Percentiles rank a stretch among this genome's conserved stretches.
Evolutionary conservation across 768 basidiomycete species (phyloP).

Genomic region (Hygrocybe punicea): DNA sequence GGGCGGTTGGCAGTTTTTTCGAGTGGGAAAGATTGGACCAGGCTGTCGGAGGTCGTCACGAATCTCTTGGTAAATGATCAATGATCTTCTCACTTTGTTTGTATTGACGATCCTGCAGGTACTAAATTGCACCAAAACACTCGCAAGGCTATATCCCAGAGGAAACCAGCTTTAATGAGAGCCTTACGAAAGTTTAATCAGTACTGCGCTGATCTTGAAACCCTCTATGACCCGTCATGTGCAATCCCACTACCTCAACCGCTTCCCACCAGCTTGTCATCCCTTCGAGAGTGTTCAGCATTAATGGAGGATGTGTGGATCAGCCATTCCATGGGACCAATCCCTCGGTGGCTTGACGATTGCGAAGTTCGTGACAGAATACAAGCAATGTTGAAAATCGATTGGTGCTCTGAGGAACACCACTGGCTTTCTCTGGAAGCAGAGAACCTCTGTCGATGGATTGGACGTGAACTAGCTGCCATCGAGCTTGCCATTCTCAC

Average conservation of each 20-base stretch:
- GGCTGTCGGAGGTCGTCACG: conserved; percentile 28
- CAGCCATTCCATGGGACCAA: conserved; percentile 2
- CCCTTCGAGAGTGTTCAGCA: conserved; percentile 19
- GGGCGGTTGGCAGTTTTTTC: conserved; percentile 34
- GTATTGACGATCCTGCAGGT: conserved; percentile 15
- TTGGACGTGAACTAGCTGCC: conserved; percentile 25
- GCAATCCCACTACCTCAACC: conserved; percentile 32
- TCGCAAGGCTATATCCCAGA: conserved; percentile 28
- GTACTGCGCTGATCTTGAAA: conserved; percentile 24
- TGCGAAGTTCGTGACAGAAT: conserved; percentile 30
- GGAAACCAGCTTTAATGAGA: conserved; percentile 26
- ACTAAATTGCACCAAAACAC: conserved; percentile 36
- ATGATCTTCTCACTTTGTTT: too few relatives aligned
- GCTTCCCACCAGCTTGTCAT: conserved; percentile 29
- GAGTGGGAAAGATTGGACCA: conserved; percentile 38
- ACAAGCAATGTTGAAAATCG: conserved; percentile 22
- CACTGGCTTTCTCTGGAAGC: conserved; percentile 24
- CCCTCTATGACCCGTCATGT: conserved; percentile 19
- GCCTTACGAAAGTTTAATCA: conserved; percentile 31
- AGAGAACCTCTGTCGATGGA: conserved; percentile 38
- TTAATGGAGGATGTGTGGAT: conserved; percentile 43
- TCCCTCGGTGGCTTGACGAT: conserved; percentile 35
- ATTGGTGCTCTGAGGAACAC: conserved; percentile 32
- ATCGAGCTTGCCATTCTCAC: conserved; percentile 20
- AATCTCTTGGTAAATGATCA: conserved; percentile 30